Evolutionary conservation across 257 asterid genomes (phyloP), one percentile per base, ranked within the genome.

Genomic region (Capsicum chinense): DNA sequence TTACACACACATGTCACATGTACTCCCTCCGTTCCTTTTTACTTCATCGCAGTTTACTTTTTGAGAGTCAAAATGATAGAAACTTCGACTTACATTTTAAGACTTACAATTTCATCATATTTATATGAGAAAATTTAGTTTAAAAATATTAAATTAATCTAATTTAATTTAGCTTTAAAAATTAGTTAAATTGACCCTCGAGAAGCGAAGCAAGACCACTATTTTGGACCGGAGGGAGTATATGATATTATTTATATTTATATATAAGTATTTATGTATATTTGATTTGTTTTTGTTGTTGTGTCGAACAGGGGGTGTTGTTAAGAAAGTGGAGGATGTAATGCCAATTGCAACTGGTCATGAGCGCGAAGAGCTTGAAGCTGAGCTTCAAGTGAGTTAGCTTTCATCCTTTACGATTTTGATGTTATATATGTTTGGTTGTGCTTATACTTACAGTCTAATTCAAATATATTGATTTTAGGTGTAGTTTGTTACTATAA

Each of bases 271-370:
- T 67, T 59, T 63, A 58, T 68, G 6, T 16, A 44, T 7, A 10
- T 84, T 70, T 17, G 59, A 47, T 79, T 16, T 70, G 9, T 56
- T 7, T 47, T 44, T 54, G 17, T 79, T 42, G 19, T 47, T 80
- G 14, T 82, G 59, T 76, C 62, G 64, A 16, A 7, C 85, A 92
- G 95, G 85, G 67, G 88, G 83, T 90, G 94, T 89, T 52, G 85
- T 62, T 67, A 85, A 91, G 50, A 94, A 92, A 88, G 93, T 90
- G 21, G 99, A 93, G 89, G 97, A 96, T 85, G 90, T 94, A 90
- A 89, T 92, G 95, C 99, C 99, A 59, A 96, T 94, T 90, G 98
- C 97, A 19, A 96, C 99, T 80, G 99, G 98, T 70, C 99, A 96
- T 48, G 99, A 96, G 86, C 94, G 97, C 16, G 99, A 96, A 88